Base-by-base conservation (phyloP, 108 stramenopile species). In the Schizochytrium sp. region DNA sequence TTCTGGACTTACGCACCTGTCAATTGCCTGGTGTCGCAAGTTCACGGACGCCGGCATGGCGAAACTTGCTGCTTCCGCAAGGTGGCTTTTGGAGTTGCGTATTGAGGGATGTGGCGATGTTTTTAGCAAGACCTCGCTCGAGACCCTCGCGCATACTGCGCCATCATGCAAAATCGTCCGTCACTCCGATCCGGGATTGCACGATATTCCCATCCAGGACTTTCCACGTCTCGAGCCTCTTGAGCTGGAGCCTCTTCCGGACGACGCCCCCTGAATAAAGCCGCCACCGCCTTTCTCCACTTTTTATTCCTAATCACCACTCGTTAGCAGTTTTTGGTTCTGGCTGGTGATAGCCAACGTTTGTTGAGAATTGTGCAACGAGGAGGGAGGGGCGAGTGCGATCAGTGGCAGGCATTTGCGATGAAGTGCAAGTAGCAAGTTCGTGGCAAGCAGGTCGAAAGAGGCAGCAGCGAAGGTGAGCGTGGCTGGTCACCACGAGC, bases 21-120 rank as follows among this genome's bases (percentile, higher is more conserved):
- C 58, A 25, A 53, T 90, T 0, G 41, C 57, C 23, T 21, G 47
- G n/a, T 90, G 89, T 55, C 34, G 34, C 47, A 87, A 87, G 25
- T 47, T 90, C 47, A 87, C 89, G 28, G 72, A 90, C 87, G 14
- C 44, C 12, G 89, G 71, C n/a, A 71, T 88, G 19, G 71, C 53
- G 1, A 57, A 29, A 10, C 44, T 88, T 16, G 88, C 63, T 12
- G 63, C 25, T 1, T 69, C 63, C 8, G 41, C 63, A 4, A 69
- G 41, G 14, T 69, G 63, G 63, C 63, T 69, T 12, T 23, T 69
- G 8, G 63, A 69, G 63, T 18, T 69, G 41, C 63, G 63, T 23
- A 69, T 69, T 18, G 63, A 69, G 63, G 63, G 63, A 8, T 69
- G 63, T 23, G 63, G 8, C 14, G 63, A 57, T 8, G 16, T 10